Evolutionary conservation across 495 filamentous ascomycete species (phyloP).

Genomic region (Copromyces sp.): DNA sequence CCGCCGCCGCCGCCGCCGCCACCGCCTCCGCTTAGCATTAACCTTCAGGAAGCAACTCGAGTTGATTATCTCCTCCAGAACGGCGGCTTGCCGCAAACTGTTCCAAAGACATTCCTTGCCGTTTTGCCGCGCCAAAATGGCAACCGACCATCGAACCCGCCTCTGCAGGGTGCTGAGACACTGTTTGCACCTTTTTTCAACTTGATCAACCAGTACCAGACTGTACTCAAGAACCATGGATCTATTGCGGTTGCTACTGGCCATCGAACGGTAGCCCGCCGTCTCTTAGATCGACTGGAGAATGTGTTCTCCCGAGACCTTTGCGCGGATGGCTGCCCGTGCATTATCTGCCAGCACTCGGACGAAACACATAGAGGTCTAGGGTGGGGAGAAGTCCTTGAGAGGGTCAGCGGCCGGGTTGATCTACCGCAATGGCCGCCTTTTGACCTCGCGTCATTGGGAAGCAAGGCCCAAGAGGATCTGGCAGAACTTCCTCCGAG

Average conservation of each 20-base stretch:
- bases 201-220: slow-evolving; percentile 74
- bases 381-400: slow-evolving; percentile 95
- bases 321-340: slow-evolving; percentile 63
- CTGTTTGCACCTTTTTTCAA: slow-evolving; percentile 72
- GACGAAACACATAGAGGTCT: slow-evolving; percentile 55
- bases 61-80: slow-evolving; percentile 87
- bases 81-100: slow-evolving; percentile 59
- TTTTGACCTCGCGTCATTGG: slow-evolving; percentile 61
- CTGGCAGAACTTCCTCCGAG: slow-evolving; percentile 32
- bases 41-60: slow-evolving; percentile 51
- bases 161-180: slow-evolving; percentile 47
- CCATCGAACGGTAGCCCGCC: slow-evolving; percentile 85
- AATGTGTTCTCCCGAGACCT: slow-evolving; percentile 89
- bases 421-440: slow-evolving; percentile 83
- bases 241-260: slow-evolving; percentile 93
- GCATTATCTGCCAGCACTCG: slow-evolving; percentile 61
- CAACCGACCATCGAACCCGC: slow-evolving; percentile 38
- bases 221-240: slow-evolving; percentile 70
- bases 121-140: slow-evolving; percentile 40
- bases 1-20: slow-evolving; percentile 56
- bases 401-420: slow-evolving; percentile 78
- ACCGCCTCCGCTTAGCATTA: slow-evolving; percentile 67
- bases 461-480: slow-evolving; percentile 41
- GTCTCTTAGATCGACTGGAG: slow-evolving; percentile 85
- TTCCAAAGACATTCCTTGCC: slow-evolving; percentile 57